Conservation (phyloP, 2,329 filamentous ascomycete genomes). For the Leptographium radiaticola region DNA sequence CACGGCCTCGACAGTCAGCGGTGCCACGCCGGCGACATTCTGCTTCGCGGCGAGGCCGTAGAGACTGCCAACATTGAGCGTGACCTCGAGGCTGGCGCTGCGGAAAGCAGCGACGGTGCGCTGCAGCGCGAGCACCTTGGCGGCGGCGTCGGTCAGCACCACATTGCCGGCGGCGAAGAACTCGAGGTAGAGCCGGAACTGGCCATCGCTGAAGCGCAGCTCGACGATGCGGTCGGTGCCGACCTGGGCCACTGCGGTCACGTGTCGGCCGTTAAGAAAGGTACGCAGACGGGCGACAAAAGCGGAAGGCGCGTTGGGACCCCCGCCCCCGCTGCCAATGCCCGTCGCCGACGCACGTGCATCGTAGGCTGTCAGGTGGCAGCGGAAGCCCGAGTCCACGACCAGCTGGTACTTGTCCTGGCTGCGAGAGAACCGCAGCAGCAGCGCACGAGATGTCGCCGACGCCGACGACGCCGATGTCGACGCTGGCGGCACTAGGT, state of each 20-base stretch:
- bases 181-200: slow-evolving; percentile 78
- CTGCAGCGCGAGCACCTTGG: slow-evolving; percentile 70
- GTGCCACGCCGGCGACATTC: slow-evolving; percentile 42
- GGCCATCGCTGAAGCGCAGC: slow-evolving; percentile 82
- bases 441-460: slow-evolving; percentile 64
- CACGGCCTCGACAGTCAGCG: slow-evolving; percentile 61
- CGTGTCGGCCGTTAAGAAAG: slow-evolving; percentile 70
- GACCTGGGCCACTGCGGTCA: slow-evolving; percentile 71
- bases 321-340: not conserved
- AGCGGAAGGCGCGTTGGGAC: slow-evolving; percentile 49
- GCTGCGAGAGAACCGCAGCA: slow-evolving; percentile 89
- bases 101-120: slow-evolving; percentile 26
- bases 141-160: slow-evolving; percentile 73
- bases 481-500: slow-evolving; percentile 37
- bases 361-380: slow-evolving; percentile 76
- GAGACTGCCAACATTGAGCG: slow-evolving; percentile 10
- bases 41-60: slow-evolving; percentile 60
- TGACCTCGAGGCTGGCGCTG: slow-evolving; percentile 11
- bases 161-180: slow-evolving; percentile 95
- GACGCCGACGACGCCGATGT: not conserved
- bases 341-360: slow-evolving; percentile 62
- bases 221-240: slow-evolving; percentile 91
- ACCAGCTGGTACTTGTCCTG: slow-evolving; percentile 80
- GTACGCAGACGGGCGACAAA: slow-evolving; percentile 83
- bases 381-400: slow-evolving; percentile 90